A percentile compares a stretch with the other conserved stretches of the same genome.
Evolutionary conservation across 2,329 filamentous ascomycete genomes (phyloP).

Genomic region (Elsinoe fawcettii): DNA sequence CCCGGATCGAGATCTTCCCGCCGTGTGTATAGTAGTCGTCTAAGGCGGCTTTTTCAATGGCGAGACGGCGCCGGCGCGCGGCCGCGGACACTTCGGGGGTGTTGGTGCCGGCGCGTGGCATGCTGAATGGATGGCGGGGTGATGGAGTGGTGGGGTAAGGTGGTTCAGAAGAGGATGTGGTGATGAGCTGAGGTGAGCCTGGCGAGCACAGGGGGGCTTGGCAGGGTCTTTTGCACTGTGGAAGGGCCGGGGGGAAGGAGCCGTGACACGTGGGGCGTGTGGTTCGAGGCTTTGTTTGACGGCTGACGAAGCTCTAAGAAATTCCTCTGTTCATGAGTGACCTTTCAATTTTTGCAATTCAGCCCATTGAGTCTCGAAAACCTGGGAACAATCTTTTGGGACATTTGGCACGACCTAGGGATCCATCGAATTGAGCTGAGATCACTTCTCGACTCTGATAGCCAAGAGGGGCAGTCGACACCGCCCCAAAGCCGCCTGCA

Average conservation of each 20-base stretch:
- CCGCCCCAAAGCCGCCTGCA: not conserved
- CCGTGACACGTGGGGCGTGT: slow-evolving; percentile 7
- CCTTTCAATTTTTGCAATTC: not conserved
- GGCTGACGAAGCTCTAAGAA: not conserved
- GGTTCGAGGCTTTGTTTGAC: slow-evolving; percentile 3
- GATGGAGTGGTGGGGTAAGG: slow-evolving; percentile 5
- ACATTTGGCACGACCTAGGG: too few relatives aligned
- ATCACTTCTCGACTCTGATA: not conserved
- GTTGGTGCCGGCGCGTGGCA: slow-evolving; percentile 11
- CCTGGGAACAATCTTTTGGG: not conserved
- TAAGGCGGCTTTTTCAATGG: slow-evolving; percentile 7
- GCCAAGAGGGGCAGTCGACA: not conserved
- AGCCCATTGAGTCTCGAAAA: not conserved
- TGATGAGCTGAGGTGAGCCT: slow-evolving; percentile 14
- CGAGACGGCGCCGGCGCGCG: not conserved
- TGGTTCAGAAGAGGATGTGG: slow-evolving; percentile 10
- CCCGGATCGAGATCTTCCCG: slow-evolving; percentile 9
- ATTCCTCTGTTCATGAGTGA: not conserved
- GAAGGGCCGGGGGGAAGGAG: not conserved
- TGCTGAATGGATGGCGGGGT: not conserved
- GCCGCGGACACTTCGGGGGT: slow-evolving; percentile 6
- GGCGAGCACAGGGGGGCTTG: not conserved
- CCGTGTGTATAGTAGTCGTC: slow-evolving; percentile 10
- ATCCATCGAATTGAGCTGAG: not conserved
- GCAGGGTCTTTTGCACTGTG: not conserved